Evolutionary conservation across 192 early-diverging fungal genomes (phyloP), one percentile per base, ranked within the genome.

Genomic region (Thoreauomyces humboldtii): DNA sequence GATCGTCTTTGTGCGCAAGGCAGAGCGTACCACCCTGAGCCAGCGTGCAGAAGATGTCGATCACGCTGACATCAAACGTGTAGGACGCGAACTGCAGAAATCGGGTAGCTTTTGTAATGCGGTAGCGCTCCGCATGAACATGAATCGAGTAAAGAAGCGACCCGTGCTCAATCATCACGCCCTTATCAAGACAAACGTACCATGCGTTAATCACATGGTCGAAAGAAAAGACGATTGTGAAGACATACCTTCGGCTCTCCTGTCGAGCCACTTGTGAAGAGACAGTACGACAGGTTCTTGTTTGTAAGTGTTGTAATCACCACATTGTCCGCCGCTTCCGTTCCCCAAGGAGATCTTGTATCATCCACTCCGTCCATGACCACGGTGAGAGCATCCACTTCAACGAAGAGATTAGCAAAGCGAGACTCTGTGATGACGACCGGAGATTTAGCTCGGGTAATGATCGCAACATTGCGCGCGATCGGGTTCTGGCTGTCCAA

Each of bases 251-350:
- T 78, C 3, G 76, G 76, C 33, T 63, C 45, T 21, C 76, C 76
- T 9, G 73, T 78, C n/a, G 74, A 72, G 5, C 76, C 76, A 9
- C 69, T 73, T 9, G 76, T 78, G 59, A 69, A 78, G 9, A 77
- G 36, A n/a, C 62, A 57, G 47, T 77, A 78, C 6, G 76, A 74
- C 14, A 67, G 64, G 71, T 77, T 41, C 17, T 17, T 9, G 17
- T 41, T n/a, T n/a, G n/a, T n/a, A n/a, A n/a, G n/a, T n/a, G n/a
- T n/a, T n/a, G n/a, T n/a, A n/a, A n/a, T n/a, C n/a, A n/a, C n/a
- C n/a, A n/a, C n/a, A n/a, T n/a, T n/a, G n/a, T n/a, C n/a, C n/a
- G n/a, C n/a, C n/a, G n/a, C n/a, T n/a, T n/a, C n/a, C n/a, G n/a
- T n/a, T n/a, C n/a, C n/a, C n/a, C n/a, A n/a, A n/a, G n/a, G n/a